Evolutionary conservation across 306 rosid genomes (phyloP).

Genomic region (Glycine latifolia): DNA sequence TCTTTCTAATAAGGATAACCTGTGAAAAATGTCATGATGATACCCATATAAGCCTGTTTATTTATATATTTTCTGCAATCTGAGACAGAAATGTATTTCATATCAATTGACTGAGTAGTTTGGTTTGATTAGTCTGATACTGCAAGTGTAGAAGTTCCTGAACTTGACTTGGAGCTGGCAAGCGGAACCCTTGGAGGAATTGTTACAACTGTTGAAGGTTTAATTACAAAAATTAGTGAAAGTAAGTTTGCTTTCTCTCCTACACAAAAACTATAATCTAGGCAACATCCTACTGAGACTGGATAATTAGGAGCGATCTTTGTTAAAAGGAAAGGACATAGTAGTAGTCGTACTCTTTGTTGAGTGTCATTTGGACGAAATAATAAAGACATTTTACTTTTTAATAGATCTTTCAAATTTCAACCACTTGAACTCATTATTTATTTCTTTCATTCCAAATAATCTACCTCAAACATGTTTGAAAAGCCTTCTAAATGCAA

Average conservation of each 20-base stretch:
- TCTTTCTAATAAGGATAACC: constrained; percentile 31
- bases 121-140: constrained; percentile 58
- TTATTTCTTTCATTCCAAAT: constrained; percentile 6
- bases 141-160: constrained; percentile 61
- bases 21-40: constrained; percentile 2
- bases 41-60: constrained; percentile 11
- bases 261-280: not conserved
- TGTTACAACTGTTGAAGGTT: constrained; percentile 86
- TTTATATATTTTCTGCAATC: not conserved
- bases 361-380: constrained; percentile 36
- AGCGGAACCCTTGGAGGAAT: constrained; percentile 62
- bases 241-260: constrained; percentile 49
- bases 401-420: constrained; percentile 1
- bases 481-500: constrained; percentile 9
- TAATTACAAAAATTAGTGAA: constrained; percentile 58
- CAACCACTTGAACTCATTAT: not conserved
- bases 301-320: not conserved
- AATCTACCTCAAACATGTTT: constrained; percentile 25
- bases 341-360: not conserved
- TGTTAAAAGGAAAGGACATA: constrained; percentile 34
- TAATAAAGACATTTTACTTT: not conserved
- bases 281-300: not conserved
- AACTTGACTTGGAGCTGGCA: constrained; percentile 86
- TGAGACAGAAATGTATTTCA: constrained; percentile 5
- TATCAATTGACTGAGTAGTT: constrained; percentile 12